A percentile compares a stretch with the other conserved stretches of the same genome.
phyloP scores from a whole-genome alignment of 2,329 filamentous ascomycete genomes.

The Trichoderma sp. region DNA sequence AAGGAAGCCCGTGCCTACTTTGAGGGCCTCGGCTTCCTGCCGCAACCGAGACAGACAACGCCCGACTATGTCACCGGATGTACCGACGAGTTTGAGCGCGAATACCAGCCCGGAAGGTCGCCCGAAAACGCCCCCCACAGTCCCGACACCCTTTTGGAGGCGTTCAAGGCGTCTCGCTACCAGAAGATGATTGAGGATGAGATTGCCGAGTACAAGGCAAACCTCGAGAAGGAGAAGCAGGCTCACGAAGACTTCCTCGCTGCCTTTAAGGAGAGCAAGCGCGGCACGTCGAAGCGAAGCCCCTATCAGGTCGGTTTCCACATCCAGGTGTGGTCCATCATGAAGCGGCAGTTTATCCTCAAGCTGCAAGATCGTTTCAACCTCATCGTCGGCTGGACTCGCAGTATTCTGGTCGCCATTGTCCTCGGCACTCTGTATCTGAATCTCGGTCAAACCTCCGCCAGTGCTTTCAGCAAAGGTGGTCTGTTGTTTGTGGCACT shows the following conservation, averaged over 20 bases:
- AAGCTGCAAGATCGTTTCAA: slow-evolving; percentile 85
- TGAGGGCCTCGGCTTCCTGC: slow-evolving; percentile 72
- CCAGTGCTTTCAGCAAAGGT: slow-evolving; percentile 77
- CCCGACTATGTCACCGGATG: slow-evolving; percentile 82
- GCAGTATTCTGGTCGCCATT: slow-evolving; percentile 71
- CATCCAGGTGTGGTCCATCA: slow-evolving; percentile 78
- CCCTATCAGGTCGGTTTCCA: slow-evolving; percentile 85
- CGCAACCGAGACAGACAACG: slow-evolving; percentile 75
- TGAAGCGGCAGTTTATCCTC: slow-evolving; percentile 81
- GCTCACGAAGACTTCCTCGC: slow-evolving; percentile 74
- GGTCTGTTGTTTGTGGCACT: slow-evolving; percentile 80
- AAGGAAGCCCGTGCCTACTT: slow-evolving; percentile 72
- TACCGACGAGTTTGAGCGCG: slow-evolving; percentile 81
- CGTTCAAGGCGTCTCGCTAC: slow-evolving; percentile 68
- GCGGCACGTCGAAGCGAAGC: slow-evolving; percentile 71
- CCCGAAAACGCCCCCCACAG: slow-evolving; percentile 68
- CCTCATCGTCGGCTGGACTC: slow-evolving; percentile 71
- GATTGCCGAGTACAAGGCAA: slow-evolving; percentile 69
- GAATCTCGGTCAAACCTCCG: slow-evolving; percentile 64
- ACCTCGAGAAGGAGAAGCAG: slow-evolving; percentile 64
- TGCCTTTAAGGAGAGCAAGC: slow-evolving; percentile 78
- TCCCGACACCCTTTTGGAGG: slow-evolving; percentile 66
- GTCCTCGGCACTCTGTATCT: slow-evolving; percentile 80
- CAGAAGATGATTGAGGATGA: slow-evolving; percentile 61
- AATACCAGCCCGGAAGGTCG: slow-evolving; percentile 69